phyloP scores from a whole-genome alignment of 2,329 filamentous ascomycete species.

The Neophaeococcomyces mojaviensis region DNA sequence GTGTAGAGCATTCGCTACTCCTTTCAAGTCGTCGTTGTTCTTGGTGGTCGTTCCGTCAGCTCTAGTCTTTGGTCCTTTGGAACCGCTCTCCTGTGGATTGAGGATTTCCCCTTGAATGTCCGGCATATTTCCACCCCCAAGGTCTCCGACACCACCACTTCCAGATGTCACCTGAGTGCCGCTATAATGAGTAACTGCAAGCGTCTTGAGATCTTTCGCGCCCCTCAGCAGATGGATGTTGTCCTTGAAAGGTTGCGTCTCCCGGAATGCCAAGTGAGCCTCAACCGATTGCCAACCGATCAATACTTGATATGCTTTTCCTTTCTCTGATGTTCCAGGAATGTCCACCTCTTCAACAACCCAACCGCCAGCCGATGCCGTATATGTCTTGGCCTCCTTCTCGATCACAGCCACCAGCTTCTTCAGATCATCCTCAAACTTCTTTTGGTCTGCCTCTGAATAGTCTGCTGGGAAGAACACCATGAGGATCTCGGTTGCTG shows the following conservation, averaged over 20 bases:
- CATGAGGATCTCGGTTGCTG: conserved; percentile 22
- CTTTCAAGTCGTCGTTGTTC: conserved; percentile 5
- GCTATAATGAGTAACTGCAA: conserved; percentile 20
- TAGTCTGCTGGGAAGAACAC: conserved; percentile 20
- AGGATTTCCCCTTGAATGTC: conserved; percentile 1
- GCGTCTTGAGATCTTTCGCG: conserved; percentile 21
- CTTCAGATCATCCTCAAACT: conserved; percentile 14
- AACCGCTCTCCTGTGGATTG: neutral
- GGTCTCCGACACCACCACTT: neutral
- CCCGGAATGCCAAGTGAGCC: conserved; percentile 31
- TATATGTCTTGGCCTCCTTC: conserved; percentile 18
- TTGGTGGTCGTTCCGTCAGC: conserved; percentile 1
- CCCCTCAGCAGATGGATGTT: conserved; percentile 22
- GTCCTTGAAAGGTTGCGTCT: conserved; percentile 31
- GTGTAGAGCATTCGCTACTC: neutral
- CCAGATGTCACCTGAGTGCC: neutral
- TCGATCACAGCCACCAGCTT: conserved; percentile 14
- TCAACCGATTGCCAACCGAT: conserved; percentile 36
- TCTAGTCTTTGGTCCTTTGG: neutral
- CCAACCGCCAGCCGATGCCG: conserved; percentile 21
- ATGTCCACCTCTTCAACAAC: conserved; percentile 24
- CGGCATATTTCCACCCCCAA: neutral
- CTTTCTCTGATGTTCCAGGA: conserved; percentile 26
- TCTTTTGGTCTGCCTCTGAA: conserved; percentile 16
- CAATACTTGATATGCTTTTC: conserved; percentile 23